phyloP scores from a whole-genome alignment of 2,329 filamentous ascomycete genomes.

The Neopestalotiopsis rosae region DNA sequence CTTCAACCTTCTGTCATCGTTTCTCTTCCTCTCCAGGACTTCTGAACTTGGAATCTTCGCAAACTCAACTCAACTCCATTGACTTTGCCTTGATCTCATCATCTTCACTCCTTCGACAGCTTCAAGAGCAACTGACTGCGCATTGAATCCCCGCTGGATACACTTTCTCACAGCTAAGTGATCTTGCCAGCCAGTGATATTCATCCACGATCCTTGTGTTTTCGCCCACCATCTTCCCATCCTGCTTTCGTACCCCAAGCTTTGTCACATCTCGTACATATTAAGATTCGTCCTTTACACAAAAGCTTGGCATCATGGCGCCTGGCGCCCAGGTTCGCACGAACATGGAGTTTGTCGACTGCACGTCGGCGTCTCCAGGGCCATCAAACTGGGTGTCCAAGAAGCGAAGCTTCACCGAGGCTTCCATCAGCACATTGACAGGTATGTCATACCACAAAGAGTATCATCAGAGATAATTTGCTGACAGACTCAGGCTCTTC shows the following conservation, averaged over 20 bases:
- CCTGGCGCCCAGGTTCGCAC: neutral
- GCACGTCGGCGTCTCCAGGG: too few relatives aligned
- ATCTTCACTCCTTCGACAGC: neutral
- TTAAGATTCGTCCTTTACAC: too few relatives aligned
- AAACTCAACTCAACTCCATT: neutral
- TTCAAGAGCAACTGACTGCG: neutral
- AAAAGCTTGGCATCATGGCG: too few relatives aligned
- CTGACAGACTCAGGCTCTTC: neutral
- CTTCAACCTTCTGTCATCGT: neutral
- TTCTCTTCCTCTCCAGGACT: neutral
- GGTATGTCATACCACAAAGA: neutral
- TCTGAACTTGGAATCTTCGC: neutral
- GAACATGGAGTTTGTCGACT: neutral
- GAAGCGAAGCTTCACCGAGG: too few relatives aligned
- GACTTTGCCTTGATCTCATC: neutral
- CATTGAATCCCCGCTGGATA: neutral
- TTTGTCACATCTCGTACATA: too few relatives aligned
- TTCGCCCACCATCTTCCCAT: too few relatives aligned
- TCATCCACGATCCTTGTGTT: neutral
- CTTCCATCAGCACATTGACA: too few relatives aligned
- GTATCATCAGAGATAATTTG: neutral
- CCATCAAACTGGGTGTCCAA: too few relatives aligned
- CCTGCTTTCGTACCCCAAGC: too few relatives aligned
- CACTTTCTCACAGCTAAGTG: neutral
- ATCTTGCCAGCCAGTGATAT: neutral